Conservation (phyloP, 148 eudicot genomes). For the Nepenthes mirabilis region DNA sequence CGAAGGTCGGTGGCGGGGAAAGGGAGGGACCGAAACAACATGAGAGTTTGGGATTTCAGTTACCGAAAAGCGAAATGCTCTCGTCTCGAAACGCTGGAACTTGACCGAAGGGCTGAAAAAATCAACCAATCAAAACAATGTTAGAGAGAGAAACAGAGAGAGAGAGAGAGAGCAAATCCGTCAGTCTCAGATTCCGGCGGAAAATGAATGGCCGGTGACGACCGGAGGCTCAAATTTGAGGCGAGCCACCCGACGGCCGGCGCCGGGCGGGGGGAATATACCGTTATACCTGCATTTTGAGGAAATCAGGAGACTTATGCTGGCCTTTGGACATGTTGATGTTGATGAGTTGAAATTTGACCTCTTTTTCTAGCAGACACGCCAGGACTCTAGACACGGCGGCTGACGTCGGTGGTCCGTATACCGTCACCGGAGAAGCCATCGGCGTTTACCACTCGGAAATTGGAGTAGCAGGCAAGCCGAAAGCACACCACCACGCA, state of each 20-base stretch:
- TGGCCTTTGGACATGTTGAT: slow-evolving; percentile 64
- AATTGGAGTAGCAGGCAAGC: too few relatives aligned
- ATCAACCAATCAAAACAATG: neutral
- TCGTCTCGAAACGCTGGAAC: slow-evolving; percentile 84
- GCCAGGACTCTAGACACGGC: slow-evolving; percentile 67
- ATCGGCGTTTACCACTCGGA: neutral
- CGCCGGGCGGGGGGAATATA: neutral
- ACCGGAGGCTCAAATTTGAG: too few relatives aligned
- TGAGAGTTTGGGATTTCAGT: neutral
- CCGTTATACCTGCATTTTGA: slow-evolving; percentile 50
- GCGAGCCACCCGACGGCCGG: neutral
- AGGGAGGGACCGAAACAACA: neutral
- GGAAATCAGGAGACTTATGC: slow-evolving; percentile 59
- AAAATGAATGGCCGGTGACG: neutral
- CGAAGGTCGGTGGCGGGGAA: neutral
- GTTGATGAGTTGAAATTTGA: slow-evolving; percentile 39
- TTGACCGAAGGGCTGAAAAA: slow-evolving; percentile 75
- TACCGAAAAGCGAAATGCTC: slow-evolving; percentile 70
- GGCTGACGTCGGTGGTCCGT: slow-evolving; percentile 65
- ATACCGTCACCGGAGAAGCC: slow-evolving; percentile 49
- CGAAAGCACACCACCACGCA: too few relatives aligned
- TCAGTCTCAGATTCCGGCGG: neutral
- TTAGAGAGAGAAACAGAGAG: too few relatives aligned
- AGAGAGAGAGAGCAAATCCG: too few relatives aligned
- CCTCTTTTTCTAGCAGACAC: slow-evolving; percentile 74